Conservation (phyloP, 805 yeast species). For the Pichia paraexigua region DNA sequence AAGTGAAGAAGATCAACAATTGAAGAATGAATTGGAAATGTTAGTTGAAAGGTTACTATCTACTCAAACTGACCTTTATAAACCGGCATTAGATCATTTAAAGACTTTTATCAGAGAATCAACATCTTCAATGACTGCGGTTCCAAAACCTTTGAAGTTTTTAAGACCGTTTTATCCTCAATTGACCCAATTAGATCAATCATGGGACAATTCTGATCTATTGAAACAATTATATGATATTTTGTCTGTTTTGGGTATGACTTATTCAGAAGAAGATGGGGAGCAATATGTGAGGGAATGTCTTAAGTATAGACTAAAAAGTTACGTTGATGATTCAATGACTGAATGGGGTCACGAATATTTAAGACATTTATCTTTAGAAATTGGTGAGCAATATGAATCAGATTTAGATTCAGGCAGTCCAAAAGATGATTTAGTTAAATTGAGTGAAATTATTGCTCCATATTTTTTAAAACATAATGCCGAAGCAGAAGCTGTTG, state of each 20-base stretch:
- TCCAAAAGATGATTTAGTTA: conserved; percentile 34
- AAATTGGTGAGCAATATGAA: conserved; percentile 83
- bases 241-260: conserved; percentile 90
- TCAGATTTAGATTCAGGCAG: conserved; percentile 32
- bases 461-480: conserved; percentile 90
- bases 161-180: conserved; percentile 76
- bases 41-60: conserved; percentile 73
- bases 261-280: conserved; percentile 71
- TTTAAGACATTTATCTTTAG: conserved; percentile 89
- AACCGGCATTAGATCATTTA: conserved; percentile 56
- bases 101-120: conserved; percentile 80
- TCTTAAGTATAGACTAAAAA: conserved; percentile 63
- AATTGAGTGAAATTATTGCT: conserved; percentile 67
- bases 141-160: conserved; percentile 96
- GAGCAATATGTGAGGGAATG: conserved; percentile 53
- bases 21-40: conserved; percentile 79
- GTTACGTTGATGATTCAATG: conserved; percentile 40
- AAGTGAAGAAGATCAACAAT: conserved; percentile 85
- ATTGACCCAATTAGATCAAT: conserved; percentile 56
- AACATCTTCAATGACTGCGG: conserved; percentile 98
- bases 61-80: conserved; percentile 43
- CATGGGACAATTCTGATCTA: conserved; percentile 43
- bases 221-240: conserved; percentile 71
- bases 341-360: conserved; percentile 98
- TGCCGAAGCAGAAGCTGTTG: conserved; percentile 98